Conservation (phyloP, 495 filamentous ascomycete species). For the Hypoxylon rickii region DNA sequence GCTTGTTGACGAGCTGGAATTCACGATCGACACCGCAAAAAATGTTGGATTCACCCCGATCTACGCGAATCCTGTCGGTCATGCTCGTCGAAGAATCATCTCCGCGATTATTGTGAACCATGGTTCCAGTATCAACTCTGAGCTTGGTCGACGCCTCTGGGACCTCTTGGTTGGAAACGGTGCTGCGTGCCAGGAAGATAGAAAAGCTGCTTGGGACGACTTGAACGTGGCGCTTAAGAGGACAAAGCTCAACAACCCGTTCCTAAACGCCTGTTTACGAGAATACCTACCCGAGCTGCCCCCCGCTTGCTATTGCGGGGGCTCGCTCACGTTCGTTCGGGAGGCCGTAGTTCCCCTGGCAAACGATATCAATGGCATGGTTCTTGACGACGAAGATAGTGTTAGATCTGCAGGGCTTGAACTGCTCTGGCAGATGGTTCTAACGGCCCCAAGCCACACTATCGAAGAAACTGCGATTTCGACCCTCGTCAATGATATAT, state of each 20-base stretch:
- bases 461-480: slow-evolving; percentile 71
- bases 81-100: slow-evolving; percentile 64
- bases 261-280: slow-evolving; percentile 67
- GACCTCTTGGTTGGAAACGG: slow-evolving; percentile 65
- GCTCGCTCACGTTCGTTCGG: slow-evolving; percentile 69
- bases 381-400: slow-evolving; percentile 49
- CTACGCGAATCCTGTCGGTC: slow-evolving; percentile 43
- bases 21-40: slow-evolving; percentile 40
- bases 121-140: slow-evolving; percentile 62
- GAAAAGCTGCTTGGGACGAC: slow-evolving; percentile 68
- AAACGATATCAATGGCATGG: slow-evolving; percentile 43
- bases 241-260: slow-evolving; percentile 57
- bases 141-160: slow-evolving; percentile 69
- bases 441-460: slow-evolving; percentile 68
- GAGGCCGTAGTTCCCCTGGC: slow-evolving; percentile 47
- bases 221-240: slow-evolving; percentile 57
- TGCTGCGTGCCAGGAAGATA: slow-evolving; percentile 58
- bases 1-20: slow-evolving; percentile 55
- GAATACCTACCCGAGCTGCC: slow-evolving; percentile 67
- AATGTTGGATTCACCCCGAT: slow-evolving; percentile 44
- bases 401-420: slow-evolving; percentile 64
- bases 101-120: slow-evolving; percentile 60
- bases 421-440: slow-evolving; percentile 80
- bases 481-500: slow-evolving; percentile 70
- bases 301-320: slow-evolving; percentile 66